phyloP scores from a whole-genome alignment of 441 rosid species.

The Adansonia grandidieri region DNA sequence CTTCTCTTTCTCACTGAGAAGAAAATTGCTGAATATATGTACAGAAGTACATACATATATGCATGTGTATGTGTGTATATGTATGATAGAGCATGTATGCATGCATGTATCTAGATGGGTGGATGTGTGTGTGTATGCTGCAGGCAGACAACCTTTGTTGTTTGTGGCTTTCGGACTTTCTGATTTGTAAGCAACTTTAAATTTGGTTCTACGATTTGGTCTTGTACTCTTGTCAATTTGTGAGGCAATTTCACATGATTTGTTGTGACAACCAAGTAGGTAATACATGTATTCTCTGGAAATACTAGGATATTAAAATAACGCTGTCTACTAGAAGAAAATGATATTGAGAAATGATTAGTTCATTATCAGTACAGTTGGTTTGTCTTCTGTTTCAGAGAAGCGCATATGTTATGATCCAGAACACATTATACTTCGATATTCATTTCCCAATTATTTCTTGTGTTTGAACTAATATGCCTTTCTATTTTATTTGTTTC shows the following conservation, averaged over 20 bases:
- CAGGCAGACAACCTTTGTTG: not conserved
- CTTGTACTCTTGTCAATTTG: constrained; percentile 1
- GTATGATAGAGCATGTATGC: not conserved
- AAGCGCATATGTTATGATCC: not conserved
- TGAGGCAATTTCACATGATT: not conserved
- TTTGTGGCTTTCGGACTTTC: constrained; percentile 3
- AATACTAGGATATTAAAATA: not conserved
- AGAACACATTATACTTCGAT: not conserved
- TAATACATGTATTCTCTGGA: not conserved
- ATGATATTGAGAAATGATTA: not conserved
- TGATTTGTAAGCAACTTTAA: not conserved
- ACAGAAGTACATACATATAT: not conserved
- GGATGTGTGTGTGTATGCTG: not conserved
- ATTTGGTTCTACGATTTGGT: not conserved
- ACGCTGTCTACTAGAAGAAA: not conserved
- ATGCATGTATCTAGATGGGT: not conserved
- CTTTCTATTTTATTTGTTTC: constrained; percentile 29
- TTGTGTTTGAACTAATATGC: constrained; percentile 18
- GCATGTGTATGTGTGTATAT: not conserved
- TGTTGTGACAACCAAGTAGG: constrained; percentile 2
- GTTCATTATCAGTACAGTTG: not conserved
- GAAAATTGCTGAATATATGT: not conserved
- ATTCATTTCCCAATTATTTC: constrained; percentile 16
- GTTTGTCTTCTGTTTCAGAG: not conserved
- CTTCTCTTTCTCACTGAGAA: constrained; percentile 9